Evolutionary conservation across 208 protist genomes (phyloP), one percentile per base, ranked within the genome.

Genomic region (Acanthamoeba sp.): DNA sequence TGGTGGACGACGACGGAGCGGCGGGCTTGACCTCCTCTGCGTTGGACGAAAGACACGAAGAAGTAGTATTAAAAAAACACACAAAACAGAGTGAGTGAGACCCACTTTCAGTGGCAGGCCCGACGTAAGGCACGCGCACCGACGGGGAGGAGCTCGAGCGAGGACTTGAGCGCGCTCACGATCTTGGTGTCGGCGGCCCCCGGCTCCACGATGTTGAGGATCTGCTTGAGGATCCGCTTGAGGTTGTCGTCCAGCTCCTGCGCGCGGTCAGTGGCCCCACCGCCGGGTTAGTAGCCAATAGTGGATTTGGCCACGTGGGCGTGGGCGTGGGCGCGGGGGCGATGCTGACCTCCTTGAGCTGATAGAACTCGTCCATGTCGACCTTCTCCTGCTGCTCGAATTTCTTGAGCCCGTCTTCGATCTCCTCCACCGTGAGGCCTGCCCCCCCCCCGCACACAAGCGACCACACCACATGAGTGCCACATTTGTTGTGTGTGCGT

Each of bases 341-440:
- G 55, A 62, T 71, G 62, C 66, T 12, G 3, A 88, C 85, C 57
- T 91, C 85, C 36, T 71, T 62, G n/a, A 91, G 85, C 57, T 91
- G 85, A 50, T 91, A 91, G 38, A 91, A 91, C 59, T 91, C 85
- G 59, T 91, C 85, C 29, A 91, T 73, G 36, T 91, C 85, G 36
- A 91, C 10, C 50, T 73, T 62, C 38, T 91, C 85, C 27, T 91
- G 55, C 55, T 91, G n/a, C 55, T 91, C 85, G 36, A 91, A 73
- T n/a, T 91, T 91, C 57, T 91, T 91, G 22, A 91, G 57, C 6
- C 85, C 85, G 34, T 71, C 85, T n/a, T 91, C 85, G 27, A 91
- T 91, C 34, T 91, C 55, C 42, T 91, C 85, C 32, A 91, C 85
- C 1, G 57, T 71, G 14, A 91, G 29, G 2, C 85, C 85, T 91